Percentiles rank a stretch among this genome's conserved stretches.
Conservation (phyloP, 2,329 filamentous ascomycete species). For the Penicillium sp. region DNA sequence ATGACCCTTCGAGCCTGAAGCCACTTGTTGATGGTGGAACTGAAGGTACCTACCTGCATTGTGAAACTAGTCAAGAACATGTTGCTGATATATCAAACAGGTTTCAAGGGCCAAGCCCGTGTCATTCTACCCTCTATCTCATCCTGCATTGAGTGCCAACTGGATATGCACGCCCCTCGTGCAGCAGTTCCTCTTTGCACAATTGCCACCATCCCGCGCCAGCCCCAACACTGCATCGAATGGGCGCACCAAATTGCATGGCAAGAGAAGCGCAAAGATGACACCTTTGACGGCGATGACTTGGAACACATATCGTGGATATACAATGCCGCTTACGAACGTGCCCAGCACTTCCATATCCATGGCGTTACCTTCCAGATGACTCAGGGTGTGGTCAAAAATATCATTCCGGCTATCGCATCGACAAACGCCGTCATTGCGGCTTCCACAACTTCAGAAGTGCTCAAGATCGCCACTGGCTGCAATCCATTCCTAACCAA, state of each 20-base stretch:
- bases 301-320: conserved; percentile 98
- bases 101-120: conserved; percentile 94
- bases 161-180: conserved; percentile 97
- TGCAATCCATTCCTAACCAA: conserved; percentile 81
- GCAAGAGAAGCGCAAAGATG: conserved; percentile 81
- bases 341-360: conserved; percentile 87
- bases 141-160: conserved; percentile 95
- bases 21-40: conserved; percentile 95
- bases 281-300: conserved; percentile 88
- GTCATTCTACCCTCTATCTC: conserved; percentile 90
- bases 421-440: conserved; percentile 97
- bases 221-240: conserved; percentile 97
- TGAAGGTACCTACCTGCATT: conserved; percentile 58
- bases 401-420: conserved; percentile 97
- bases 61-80: background rate
- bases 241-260: conserved; percentile 99
- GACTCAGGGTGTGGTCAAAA: conserved; percentile 97
- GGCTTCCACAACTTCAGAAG: conserved; percentile 93
- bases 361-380: conserved; percentile 89
- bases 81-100: conserved; percentile 40
- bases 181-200: conserved; percentile 97
- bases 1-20: conserved; percentile 81
- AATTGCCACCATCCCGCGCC: conserved; percentile 89
- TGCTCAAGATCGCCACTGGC: conserved; percentile 85
- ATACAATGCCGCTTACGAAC: conserved; percentile 75